phyloP scores from a whole-genome alignment of 2,329 filamentous ascomycete genomes.

The Kalmusia sp. region DNA sequence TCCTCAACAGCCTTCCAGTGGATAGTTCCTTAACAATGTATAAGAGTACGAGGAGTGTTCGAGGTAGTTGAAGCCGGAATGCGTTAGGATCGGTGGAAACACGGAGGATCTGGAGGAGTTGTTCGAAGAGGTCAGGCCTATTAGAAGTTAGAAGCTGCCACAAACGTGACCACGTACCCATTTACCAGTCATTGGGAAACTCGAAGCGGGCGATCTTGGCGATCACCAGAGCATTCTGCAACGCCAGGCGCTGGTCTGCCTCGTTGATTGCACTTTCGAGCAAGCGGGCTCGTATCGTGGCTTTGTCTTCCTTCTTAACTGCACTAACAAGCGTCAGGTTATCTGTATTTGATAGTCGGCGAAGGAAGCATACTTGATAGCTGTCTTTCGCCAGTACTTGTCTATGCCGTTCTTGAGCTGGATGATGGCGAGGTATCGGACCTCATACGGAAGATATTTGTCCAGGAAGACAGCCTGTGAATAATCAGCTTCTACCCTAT shows the following conservation, averaged over 20 bases:
- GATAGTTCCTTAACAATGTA: constrained; percentile 91
- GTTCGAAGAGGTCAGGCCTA: constrained; percentile 49
- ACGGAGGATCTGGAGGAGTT: constrained; percentile 64
- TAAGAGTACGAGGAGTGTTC: constrained; percentile 78
- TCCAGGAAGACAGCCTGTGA: constrained; percentile 80
- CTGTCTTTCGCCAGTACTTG: constrained; percentile 86
- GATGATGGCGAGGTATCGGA: constrained; percentile 89
- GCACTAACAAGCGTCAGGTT: constrained; percentile 52
- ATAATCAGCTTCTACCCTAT: constrained; percentile 14
- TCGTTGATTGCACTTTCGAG: constrained; percentile 81
- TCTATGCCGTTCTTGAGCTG: constrained; percentile 97
- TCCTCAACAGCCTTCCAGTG: constrained; percentile 77
- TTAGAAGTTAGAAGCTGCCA: constrained; percentile 17
- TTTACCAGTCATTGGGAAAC: constrained; percentile 82
- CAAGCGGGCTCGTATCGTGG: constrained; percentile 74
- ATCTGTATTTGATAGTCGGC: not conserved
- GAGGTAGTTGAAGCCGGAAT: constrained; percentile 71
- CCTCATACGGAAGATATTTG: constrained; percentile 74
- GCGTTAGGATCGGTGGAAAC: constrained; percentile 58
- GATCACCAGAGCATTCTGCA: constrained; percentile 87
- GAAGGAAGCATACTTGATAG: constrained; percentile 62
- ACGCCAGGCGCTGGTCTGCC: constrained; percentile 74
- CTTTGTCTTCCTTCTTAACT: constrained; percentile 74
- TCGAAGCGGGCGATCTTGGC: constrained; percentile 91
- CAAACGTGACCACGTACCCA: not conserved